A percentile compares a stretch with the other conserved stretches of the same genome.
These are phyloP conservation scores for Gossypioides kirkii DNA, from an alignment of 345 rosid genomes.

Conservation along the genomic window DNA sequence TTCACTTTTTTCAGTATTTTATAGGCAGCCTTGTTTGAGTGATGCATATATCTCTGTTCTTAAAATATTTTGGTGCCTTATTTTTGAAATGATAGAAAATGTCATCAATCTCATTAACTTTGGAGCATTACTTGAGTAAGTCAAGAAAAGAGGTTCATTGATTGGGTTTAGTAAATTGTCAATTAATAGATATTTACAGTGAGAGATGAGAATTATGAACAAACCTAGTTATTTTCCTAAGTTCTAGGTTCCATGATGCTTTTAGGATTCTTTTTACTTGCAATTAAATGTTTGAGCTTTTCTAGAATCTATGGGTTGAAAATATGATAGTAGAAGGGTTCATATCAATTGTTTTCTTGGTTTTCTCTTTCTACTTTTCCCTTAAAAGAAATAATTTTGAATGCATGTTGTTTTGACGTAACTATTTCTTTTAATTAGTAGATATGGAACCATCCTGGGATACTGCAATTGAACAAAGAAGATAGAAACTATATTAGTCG, in stretches of 20 bases:
- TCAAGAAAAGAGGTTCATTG: neutral
- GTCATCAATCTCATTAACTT: neutral
- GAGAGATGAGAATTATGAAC: slow-evolving; percentile 7
- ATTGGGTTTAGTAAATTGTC: neutral
- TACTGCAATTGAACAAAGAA: slow-evolving; percentile 83
- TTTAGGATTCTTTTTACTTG: neutral
- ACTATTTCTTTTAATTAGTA: slow-evolving; percentile 30
- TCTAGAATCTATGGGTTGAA: neutral
- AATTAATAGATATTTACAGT: neutral
- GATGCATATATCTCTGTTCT: neutral
- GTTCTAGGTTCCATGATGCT: neutral
- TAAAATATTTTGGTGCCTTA: neutral
- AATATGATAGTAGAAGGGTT: neutral
- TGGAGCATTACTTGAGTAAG: neutral
- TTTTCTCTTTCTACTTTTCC: neutral
- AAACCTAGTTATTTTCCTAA: neutral
- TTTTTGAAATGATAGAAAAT: neutral
- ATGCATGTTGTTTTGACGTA: slow-evolving; percentile 7
- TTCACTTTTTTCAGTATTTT: neutral
- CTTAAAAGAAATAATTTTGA: neutral
- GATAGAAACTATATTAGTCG: slow-evolving; percentile 51
- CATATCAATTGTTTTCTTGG: neutral
- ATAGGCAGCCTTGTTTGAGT: neutral
- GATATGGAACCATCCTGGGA: slow-evolving; percentile 99
- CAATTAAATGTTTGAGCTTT: neutral